Conservation (phyloP, 495 filamentous ascomycete species). For the Aspergillus carlsbadensis region DNA sequence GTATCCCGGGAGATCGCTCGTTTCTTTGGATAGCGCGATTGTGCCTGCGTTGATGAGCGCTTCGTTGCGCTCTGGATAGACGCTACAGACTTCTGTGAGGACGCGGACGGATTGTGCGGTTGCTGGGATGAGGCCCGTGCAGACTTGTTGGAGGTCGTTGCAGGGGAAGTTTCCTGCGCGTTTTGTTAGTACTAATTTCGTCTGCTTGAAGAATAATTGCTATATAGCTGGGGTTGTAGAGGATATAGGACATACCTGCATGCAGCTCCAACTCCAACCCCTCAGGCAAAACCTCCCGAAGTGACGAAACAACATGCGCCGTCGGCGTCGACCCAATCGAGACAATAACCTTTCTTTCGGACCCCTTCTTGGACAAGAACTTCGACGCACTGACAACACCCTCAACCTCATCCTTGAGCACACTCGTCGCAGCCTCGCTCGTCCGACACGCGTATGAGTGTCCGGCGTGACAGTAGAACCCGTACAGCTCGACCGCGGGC, state of each 20-base stretch:
- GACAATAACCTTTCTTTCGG: slow-evolving; percentile 27
- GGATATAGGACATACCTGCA: slow-evolving; percentile 27
- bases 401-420: slow-evolving; percentile 15
- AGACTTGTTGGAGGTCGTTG: slow-evolving; percentile 28
- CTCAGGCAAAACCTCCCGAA: slow-evolving; percentile 21
- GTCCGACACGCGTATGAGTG: slow-evolving; percentile 23
- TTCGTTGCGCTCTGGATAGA: slow-evolving; percentile 30
- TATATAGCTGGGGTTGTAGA: too few relatives aligned
- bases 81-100: slow-evolving; percentile 21
- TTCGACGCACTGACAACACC: slow-evolving; percentile 8
- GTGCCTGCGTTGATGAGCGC: slow-evolving; percentile 25
- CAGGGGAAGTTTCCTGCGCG: slow-evolving; percentile 22
- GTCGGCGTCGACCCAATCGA: slow-evolving; percentile 37
- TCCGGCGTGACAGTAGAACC: slow-evolving; percentile 27
- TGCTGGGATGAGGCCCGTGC: slow-evolving; percentile 17
- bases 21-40: slow-evolving; percentile 19
- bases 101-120: slow-evolving; percentile 17
- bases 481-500: slow-evolving; percentile 19
- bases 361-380: not conserved
- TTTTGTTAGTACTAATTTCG: not conserved
- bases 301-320: slow-evolving; percentile 29
- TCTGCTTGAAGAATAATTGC: too few relatives aligned
- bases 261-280: slow-evolving; percentile 32
- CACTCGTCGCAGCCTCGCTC: slow-evolving; percentile 8
- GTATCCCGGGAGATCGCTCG: slow-evolving; percentile 11